Conservation (phyloP, 2,329 filamentous ascomycete species). For the Claviceps lovelessii region DNA sequence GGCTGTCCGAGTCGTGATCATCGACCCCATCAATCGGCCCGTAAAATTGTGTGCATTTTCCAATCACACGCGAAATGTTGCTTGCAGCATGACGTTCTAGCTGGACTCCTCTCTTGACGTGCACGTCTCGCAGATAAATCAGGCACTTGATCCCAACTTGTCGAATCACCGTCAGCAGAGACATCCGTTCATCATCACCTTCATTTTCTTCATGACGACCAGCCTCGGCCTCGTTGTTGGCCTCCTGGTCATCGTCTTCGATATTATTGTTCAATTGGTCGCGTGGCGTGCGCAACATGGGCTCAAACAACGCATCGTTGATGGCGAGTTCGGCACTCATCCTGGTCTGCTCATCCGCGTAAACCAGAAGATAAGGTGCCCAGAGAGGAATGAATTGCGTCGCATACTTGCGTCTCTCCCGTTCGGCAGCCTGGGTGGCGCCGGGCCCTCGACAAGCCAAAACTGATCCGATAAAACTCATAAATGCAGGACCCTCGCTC, state of each 20-base stretch:
- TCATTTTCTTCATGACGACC: not conserved
- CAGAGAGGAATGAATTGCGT: slow-evolving; percentile 26
- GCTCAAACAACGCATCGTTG: slow-evolving; percentile 26
- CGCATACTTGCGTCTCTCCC: slow-evolving; percentile 10
- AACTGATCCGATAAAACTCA: slow-evolving; percentile 27
- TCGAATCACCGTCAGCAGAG: slow-evolving; percentile 15
- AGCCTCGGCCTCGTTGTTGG: not conserved
- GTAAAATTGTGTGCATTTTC: slow-evolving; percentile 28
- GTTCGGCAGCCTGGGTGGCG: slow-evolving; percentile 13
- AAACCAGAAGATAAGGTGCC: slow-evolving; percentile 36
- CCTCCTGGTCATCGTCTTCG: not conserved
- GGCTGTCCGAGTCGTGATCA: slow-evolving; percentile 15
- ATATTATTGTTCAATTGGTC: not conserved
- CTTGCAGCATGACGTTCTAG: slow-evolving; percentile 29
- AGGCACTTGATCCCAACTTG: slow-evolving; percentile 33
- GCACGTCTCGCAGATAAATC: slow-evolving; percentile 30
- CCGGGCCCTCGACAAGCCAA: slow-evolving; percentile 16
- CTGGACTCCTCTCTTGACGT: slow-evolving; percentile 26
- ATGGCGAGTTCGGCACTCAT: slow-evolving; percentile 29
- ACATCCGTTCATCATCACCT: not conserved
- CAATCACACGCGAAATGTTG: slow-evolving; percentile 28
- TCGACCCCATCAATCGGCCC: slow-evolving; percentile 16
- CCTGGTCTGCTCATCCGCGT: slow-evolving; percentile 29
- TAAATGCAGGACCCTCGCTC: slow-evolving; percentile 33
- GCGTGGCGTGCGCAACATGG: slow-evolving; percentile 7